Evolutionary conservation across 768 basidiomycete genomes (phyloP).

Genomic region (Lactifluus subvellereus): DNA sequence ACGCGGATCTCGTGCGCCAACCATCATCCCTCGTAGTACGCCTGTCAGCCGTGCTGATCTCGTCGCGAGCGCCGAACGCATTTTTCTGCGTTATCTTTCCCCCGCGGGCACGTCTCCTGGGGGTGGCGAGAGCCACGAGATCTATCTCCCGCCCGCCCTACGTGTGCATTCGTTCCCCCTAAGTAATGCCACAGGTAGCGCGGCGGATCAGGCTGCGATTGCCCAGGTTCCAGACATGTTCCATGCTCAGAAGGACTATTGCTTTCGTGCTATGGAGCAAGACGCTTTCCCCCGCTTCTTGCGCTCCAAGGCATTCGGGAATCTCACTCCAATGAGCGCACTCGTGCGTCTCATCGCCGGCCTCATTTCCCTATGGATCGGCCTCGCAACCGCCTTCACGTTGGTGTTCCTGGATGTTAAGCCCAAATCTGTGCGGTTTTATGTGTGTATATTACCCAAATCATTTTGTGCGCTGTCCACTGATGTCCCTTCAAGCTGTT

Average conservation of each 20-base stretch:
- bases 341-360: slow-evolving; percentile 83
- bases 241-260: slow-evolving; percentile 95
- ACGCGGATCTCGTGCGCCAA: slow-evolving; percentile 85
- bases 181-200: slow-evolving; percentile 65
- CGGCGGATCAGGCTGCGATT: slow-evolving; percentile 64
- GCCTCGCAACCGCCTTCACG: slow-evolving; percentile 83
- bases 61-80: slow-evolving; percentile 90
- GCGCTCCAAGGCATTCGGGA: slow-evolving; percentile 95
- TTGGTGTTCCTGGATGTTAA: slow-evolving; percentile 91
- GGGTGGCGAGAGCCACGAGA: slow-evolving; percentile 89
- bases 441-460: slow-evolving; percentile 56
- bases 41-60: slow-evolving; percentile 89
- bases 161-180: slow-evolving; percentile 90
- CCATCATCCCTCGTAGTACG: slow-evolving; percentile 85
- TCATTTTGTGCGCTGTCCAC: slow-evolving; percentile 12
- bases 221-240: slow-evolving; percentile 96
- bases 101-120: slow-evolving; percentile 70
- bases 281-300: slow-evolving; percentile 93
- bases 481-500: slow-evolving; percentile 58
- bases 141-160: slow-evolving; percentile 90
- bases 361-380: slow-evolving; percentile 88
- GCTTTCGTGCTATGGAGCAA: slow-evolving; percentile 94
- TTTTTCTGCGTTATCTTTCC: slow-evolving; percentile 90
- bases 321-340: slow-evolving; percentile 86
- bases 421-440: slow-evolving; percentile 88